Evolutionary conservation across 805 yeast species (phyloP), one percentile per base, ranked within the genome.

Genomic region (Cyberlindnera misumaiensis): DNA sequence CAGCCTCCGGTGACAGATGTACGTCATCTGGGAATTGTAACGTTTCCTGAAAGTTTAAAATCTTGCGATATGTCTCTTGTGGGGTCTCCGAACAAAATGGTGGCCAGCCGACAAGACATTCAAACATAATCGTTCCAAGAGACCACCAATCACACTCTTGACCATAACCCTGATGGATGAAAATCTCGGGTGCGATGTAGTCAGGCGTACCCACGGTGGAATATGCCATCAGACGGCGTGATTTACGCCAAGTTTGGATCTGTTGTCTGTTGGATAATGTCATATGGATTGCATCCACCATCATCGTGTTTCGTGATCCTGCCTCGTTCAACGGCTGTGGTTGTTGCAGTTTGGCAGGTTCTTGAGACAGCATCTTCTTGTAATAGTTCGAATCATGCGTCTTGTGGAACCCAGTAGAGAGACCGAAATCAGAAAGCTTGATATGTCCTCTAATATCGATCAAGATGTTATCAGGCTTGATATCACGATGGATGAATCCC

Each of bases 141-240:
- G 97, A 89, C 99, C 99, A 93, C 65, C 94, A 93, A 65, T 93
- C 99, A 47, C 94, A 93, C 22, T 97, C 90, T 59, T 82, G 90
- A 55, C 94, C 96, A 60, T 93, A 93, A 46, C 81, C 79, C 57
- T 83, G 85, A 17, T 97, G 97, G 24, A 56, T 46, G 42, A 93
- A 73, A 12, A 93, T 97, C 62, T 93, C 99, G 32, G 94, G 72
- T 1, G 99, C 98, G 96, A 93, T 93, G 58, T 93, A 93, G 62
- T 93, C 99, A 1, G 99, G 99, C 0, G 96, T 86, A 4, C 99
- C 99, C n/a, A 93, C 99, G 45, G 93, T 86, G 3, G 97, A 87
- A 51, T 87, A 85, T 3, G 99, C 99, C 59, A 83, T 81, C 51
- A 84, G 81, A 47, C 86, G 77, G 55, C 89, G 95, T 4, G 64